Conservation (phyloP, 352 stramenopile genomes). For the Globisporangium orthogonon region DNA sequence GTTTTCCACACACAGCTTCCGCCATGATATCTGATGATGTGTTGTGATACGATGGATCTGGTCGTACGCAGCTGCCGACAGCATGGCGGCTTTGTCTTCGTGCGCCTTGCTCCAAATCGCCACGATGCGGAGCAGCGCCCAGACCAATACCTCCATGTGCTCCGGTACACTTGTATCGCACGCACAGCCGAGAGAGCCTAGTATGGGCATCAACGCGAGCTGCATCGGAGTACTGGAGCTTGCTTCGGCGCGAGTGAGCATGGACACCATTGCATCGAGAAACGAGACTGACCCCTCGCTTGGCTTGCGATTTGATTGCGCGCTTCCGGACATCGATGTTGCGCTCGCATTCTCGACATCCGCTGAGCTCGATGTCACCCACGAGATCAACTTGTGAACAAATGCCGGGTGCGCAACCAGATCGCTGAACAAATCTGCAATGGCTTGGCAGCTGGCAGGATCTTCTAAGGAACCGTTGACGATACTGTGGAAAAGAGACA, state of each 20-base stretch:
- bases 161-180: conserved; percentile 24
- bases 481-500: conserved; percentile 18
- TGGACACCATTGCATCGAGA: conserved; percentile 27
- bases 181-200: conserved; percentile 34
- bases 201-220: conserved; percentile 18
- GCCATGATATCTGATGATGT: conserved; percentile 43
- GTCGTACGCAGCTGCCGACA: conserved; percentile 27
- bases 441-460: background rate
- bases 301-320: background rate
- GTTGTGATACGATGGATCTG: conserved; percentile 45
- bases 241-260: conserved; percentile 27
- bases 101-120: conserved; percentile 45
- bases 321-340: background rate
- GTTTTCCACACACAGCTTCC: conserved; percentile 43
- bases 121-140: conserved; percentile 40
- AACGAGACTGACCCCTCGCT: conserved; percentile 10
- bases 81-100: conserved; percentile 17
- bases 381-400: conserved; percentile 29
- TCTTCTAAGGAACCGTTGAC: conserved; percentile 4
- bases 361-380: conserved; percentile 7
- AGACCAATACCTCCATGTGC: conserved; percentile 38
- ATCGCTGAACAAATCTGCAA: conserved; percentile 7
- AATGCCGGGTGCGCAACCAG: conserved; percentile 4
- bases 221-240: conserved; percentile 18
- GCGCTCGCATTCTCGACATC: background rate